phyloP scores from a whole-genome alignment of 495 filamentous ascomycete genomes.

The Daldinia loculata region DNA sequence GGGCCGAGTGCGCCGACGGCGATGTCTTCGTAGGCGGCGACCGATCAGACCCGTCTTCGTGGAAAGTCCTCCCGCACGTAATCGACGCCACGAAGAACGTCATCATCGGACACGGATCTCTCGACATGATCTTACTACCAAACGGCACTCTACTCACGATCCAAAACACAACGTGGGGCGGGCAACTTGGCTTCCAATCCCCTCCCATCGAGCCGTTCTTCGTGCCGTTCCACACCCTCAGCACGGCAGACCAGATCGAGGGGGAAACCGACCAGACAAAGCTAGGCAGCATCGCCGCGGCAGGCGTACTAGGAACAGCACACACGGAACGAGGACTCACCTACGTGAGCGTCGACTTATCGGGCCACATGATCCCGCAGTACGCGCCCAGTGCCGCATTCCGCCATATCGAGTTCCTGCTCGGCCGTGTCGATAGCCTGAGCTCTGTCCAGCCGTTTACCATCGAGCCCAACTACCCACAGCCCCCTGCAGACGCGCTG shows the following conservation, averaged over 20 bases:
- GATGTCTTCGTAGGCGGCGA: constrained; percentile 68
- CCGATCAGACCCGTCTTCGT: constrained; percentile 60
- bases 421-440: constrained; percentile 48
- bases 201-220: constrained; percentile 68
- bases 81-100: constrained; percentile 77
- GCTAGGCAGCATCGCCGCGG: constrained; percentile 38
- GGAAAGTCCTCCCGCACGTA: constrained; percentile 69
- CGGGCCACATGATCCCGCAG: constrained; percentile 49
- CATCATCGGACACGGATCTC: constrained; percentile 74
- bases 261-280: constrained; percentile 33
- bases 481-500: constrained; percentile 32
- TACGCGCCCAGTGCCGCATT: constrained; percentile 49
- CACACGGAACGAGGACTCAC: constrained; percentile 53
- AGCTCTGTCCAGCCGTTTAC: constrained; percentile 46
- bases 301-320: constrained; percentile 47
- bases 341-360: constrained; percentile 46
- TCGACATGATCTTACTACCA: constrained; percentile 67
- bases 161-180: constrained; percentile 88
- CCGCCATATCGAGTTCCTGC: constrained; percentile 51
- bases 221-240: constrained; percentile 67
- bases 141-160: constrained; percentile 78
- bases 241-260: constrained; percentile 30
- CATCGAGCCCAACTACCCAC: constrained; percentile 37
- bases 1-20: constrained; percentile 65
- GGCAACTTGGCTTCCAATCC: constrained; percentile 72